Conservation (phyloP, 2,329 filamentous ascomycete genomes). For the Aspergillus flavus region DNA sequence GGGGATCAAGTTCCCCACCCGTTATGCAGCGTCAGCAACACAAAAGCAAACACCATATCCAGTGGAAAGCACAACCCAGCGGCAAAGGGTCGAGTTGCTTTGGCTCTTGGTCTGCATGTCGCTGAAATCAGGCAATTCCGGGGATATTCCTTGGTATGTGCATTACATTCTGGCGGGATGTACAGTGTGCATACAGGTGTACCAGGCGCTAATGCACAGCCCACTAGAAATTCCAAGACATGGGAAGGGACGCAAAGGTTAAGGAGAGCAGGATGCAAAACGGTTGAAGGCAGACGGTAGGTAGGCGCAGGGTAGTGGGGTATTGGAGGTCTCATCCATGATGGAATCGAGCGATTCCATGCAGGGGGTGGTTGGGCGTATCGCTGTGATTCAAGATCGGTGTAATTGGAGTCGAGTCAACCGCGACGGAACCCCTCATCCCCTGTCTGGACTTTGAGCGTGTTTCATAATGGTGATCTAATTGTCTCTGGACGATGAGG, state of each 20-base stretch:
- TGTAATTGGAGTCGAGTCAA: background rate
- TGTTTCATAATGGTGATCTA: slow-evolving; percentile 1
- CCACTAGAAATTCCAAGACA: background rate
- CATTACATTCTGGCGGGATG: background rate
- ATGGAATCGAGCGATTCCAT: background rate
- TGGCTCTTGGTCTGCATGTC: background rate
- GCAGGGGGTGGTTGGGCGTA: slow-evolving; percentile 4
- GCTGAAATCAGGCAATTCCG: background rate
- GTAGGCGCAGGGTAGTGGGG: background rate
- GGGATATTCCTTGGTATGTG: background rate
- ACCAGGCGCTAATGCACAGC: background rate
- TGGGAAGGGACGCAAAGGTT: background rate
- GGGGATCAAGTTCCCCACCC: background rate
- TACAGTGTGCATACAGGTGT: background rate
- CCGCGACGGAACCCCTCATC: background rate
- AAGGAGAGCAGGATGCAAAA: background rate
- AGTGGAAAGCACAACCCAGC: background rate
- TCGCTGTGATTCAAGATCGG: background rate
- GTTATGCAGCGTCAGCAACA: background rate
- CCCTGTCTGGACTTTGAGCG: background rate
- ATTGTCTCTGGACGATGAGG: background rate
- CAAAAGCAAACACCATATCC: background rate
- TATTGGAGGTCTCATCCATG: background rate
- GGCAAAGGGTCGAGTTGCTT: background rate
- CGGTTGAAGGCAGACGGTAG: background rate